Evolutionary conservation across 129 eudicot genomes (phyloP), one percentile per base, ranked within the genome.

Genomic region (Helianthus tuberosus): DNA sequence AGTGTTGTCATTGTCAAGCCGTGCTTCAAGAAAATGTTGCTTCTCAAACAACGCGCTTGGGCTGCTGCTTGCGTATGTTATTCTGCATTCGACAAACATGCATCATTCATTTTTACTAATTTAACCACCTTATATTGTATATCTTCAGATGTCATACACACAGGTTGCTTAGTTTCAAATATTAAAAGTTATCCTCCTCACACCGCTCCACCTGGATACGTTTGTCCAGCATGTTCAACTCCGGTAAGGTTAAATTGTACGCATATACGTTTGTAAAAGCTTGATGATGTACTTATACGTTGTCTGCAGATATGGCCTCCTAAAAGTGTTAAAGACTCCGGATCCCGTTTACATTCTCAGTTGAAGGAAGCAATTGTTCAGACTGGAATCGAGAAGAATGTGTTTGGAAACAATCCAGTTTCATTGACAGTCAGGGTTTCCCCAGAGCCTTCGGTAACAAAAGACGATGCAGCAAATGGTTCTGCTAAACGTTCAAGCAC

Each of bases 181-280:
- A 71, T 95, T 38, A 91, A 91, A 82, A 84, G 91, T 51, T 85
- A 86, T 39, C 97, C 99, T 25, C 86, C 94, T 7, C 97, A 95
- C 75, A 95, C 97, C 49, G 97, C 97, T 66, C 97, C 99, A 8
- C 92, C 96, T 84, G 97, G 99, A 66, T 95, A 91, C 59, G 84
- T 79, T 35, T 95, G 99, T 72, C 99, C 99, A 5, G 83, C 77
- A 36, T 95, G 99, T 77, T 84, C 96, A 53, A 95, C 90, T 43
- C 81, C 96, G 77, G 99, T 95, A 83, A 72, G 85, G 69, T 80
- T 57, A 52, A 68, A 64, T 80, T 68, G 15, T 70, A 60, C 14
- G 39, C 51, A 46, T 73, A 43, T 48, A 32, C 4, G 5, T 32
- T 32, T 32, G 36, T 32, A 32, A 32, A 27, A 32, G 36, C 36